phyloP scores from a whole-genome alignment of 2,329 filamentous ascomycete species.

The Xylariales sp. region DNA sequence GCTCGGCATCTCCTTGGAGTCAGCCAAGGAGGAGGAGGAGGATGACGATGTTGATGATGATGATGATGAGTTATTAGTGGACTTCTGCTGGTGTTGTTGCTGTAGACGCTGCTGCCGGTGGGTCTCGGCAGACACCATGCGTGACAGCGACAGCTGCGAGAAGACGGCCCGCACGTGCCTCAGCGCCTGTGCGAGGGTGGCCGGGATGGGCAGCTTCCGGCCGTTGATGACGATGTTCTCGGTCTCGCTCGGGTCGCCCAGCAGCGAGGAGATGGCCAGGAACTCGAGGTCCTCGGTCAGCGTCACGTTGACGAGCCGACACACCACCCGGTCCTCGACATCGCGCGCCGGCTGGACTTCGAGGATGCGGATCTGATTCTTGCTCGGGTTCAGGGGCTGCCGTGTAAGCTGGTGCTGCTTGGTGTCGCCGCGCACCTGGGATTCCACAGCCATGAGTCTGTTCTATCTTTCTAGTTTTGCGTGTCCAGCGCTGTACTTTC shows the following conservation, averaged over 20 bases:
- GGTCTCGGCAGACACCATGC: too few species aligned
- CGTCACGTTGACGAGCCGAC: conserved; percentile 3
- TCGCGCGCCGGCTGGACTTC: conserved; percentile 3
- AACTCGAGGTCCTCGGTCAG: conserved; percentile 6
- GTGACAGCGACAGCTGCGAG: neutral
- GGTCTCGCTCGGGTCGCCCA: neutral
- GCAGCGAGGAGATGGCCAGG: conserved; percentile 2
- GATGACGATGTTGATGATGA: too few species aligned
- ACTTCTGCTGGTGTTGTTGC: too few species aligned
- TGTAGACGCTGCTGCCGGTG: too few species aligned
- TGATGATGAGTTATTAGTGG: too few species aligned
- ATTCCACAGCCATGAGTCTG: conserved; percentile 2
- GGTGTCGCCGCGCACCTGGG: neutral
- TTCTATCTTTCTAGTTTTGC: too few species aligned
- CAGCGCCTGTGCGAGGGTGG: conserved; percentile 1
- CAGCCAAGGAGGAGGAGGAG: too few species aligned
- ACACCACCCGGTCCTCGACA: conserved; percentile 1
- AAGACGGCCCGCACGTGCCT: conserved; percentile 5
- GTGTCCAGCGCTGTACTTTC: too few species aligned
- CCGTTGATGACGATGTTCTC: conserved; percentile 1
- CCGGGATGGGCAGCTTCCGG: conserved; percentile 1
- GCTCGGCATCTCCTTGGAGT: neutral
- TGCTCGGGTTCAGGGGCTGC: conserved; percentile 2
- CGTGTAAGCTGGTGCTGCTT: neutral
- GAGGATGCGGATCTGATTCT: conserved; percentile 4